A percentile compares a stretch with the other conserved stretches of the same genome.
Evolutionary conservation across 2,329 filamentous ascomycete genomes (phyloP).

Genomic region (Epichloe sp.): DNA sequence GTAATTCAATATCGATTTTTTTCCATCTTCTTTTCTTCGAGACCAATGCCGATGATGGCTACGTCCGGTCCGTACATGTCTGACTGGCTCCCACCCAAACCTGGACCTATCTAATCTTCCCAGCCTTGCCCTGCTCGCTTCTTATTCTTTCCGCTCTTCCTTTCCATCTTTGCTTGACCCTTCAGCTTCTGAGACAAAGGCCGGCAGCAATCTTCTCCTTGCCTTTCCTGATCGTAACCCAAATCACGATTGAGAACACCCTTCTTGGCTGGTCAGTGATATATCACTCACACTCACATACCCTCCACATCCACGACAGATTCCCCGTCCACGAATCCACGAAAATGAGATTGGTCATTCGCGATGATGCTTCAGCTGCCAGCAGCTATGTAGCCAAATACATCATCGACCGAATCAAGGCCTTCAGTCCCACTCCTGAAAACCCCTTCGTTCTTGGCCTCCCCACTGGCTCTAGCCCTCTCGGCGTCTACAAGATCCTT

Average conservation of each 20-base stretch:
- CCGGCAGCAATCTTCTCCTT: neutral
- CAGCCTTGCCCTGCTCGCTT: neutral
- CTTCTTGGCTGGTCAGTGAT: neutral
- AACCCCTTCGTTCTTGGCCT: conserved; percentile 73
- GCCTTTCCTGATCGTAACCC: neutral
- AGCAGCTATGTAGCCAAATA: conserved; percentile 71
- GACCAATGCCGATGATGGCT: neutral
- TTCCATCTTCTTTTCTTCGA: neutral
- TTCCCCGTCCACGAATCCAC: conserved; percentile 8
- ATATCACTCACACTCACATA: neutral
- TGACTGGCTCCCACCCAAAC: neutral
- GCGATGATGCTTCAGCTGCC: conserved; percentile 54
- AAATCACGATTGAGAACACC: neutral
- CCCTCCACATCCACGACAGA: conserved; percentile 9
- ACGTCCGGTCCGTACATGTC: too few relatives aligned
- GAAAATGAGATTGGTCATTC: conserved; percentile 69
- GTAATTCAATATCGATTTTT: too few relatives aligned
- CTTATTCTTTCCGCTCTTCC: neutral
- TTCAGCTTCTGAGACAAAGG: neutral
- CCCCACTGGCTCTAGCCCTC: conserved; percentile 70
- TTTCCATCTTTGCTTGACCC: neutral
- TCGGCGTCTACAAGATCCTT: conserved; percentile 64
- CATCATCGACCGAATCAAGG: conserved; percentile 68
- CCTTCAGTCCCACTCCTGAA: conserved; percentile 57
- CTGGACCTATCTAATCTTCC: neutral